phyloP scores from a whole-genome alignment of 176 grass and related monocot species.

The Hordeum marinum region DNA sequence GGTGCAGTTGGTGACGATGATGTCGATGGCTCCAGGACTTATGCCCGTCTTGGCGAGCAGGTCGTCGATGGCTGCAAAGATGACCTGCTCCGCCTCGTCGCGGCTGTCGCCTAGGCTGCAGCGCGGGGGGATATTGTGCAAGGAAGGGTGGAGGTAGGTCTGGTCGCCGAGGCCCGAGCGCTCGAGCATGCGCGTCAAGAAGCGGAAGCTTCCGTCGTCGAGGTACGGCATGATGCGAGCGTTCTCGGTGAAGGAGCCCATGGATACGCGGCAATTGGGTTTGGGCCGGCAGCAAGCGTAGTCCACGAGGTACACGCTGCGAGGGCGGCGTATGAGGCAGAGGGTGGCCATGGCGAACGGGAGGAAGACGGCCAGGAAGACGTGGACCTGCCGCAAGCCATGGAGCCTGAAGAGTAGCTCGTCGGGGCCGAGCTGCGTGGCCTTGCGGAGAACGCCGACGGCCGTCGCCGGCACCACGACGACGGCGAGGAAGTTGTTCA shows the following conservation, averaged over 20 bases:
- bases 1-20: slow-evolving; percentile 24
- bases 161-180: slow-evolving; percentile 29
- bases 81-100: slow-evolving; percentile 17
- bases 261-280: neutral
- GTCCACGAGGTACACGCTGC: slow-evolving; percentile 35
- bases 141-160: neutral
- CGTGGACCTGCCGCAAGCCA: neutral
- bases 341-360: neutral
- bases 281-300: slow-evolving; percentile 31
- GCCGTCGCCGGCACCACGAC: neutral
- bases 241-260: neutral
- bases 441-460: neutral
- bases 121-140: neutral
- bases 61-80: slow-evolving; percentile 20
- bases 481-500: neutral
- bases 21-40: neutral
- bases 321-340: neutral
- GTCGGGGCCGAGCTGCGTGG: neutral
- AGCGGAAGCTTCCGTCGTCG: neutral
- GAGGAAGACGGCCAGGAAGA: neutral
- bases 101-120: neutral
- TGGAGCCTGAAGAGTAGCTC: neutral
- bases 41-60: slow-evolving; percentile 22
- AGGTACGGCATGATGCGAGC: neutral
- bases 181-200: slow-evolving; percentile 19